Percentiles rank a stretch among this genome's conserved stretches.
These are phyloP conservation scores for Pyrenopolyporus hunteri DNA, from an alignment of 495 filamentous ascomycete species.

Conservation along the genomic window DNA sequence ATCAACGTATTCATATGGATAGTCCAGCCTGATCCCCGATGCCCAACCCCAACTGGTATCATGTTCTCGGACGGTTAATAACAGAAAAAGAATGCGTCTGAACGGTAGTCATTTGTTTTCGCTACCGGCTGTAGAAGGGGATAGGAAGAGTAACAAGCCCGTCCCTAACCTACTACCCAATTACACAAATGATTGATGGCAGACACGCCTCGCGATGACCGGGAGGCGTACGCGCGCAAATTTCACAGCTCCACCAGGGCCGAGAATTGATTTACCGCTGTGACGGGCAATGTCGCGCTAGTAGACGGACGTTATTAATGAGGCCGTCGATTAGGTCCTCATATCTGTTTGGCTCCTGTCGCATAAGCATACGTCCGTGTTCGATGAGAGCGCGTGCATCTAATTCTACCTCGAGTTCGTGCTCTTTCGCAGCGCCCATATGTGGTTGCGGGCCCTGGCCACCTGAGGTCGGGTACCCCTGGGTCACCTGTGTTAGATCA, in stretches of 20 bases:
- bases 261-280: background rate
- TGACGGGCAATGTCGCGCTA: conserved; percentile 56
- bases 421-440: conserved; percentile 63
- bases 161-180: background rate
- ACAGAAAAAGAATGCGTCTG: background rate
- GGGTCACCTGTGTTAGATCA: conserved; percentile 85
- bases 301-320: conserved; percentile 78
- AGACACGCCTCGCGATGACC: background rate
- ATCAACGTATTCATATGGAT: conserved; percentile 6
- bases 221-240: background rate
- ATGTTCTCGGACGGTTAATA: conserved; percentile 9
- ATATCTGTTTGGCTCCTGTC: conserved; percentile 69
- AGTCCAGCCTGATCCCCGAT: background rate
- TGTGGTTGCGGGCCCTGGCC: conserved; percentile 19
- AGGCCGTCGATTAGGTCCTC: conserved; percentile 78
- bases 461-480: conserved; percentile 40
- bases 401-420: conserved; percentile 89
- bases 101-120: background rate
- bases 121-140: background rate
- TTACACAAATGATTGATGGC: background rate
- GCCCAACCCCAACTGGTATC: conserved; percentile 33
- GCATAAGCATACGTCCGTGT: conserved; percentile 67
- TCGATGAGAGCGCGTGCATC: conserved; percentile 68
- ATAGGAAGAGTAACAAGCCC: background rate
- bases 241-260: background rate